These are phyloP conservation scores for Phytopythium boreale DNA, from an alignment of 352 stramenopile genomes.

Conservation along the genomic window DNA sequence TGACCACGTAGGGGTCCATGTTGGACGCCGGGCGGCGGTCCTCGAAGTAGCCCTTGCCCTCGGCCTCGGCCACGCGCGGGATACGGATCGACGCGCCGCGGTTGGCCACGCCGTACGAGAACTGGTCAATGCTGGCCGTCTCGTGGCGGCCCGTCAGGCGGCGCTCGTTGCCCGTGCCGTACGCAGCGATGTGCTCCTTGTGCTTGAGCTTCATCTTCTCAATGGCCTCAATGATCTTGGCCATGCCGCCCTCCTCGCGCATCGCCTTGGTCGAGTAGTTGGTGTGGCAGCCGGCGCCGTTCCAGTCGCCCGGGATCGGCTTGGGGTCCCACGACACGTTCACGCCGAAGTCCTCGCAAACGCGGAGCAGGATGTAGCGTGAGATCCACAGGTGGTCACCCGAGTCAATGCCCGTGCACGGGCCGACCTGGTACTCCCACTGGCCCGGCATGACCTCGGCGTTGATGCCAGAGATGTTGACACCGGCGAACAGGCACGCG, in stretches of 20 bases:
- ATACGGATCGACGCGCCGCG: constrained; percentile 94
- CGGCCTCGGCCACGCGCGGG: constrained; percentile 86
- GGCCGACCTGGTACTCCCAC: constrained; percentile 98
- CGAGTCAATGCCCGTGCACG: constrained; percentile 94
- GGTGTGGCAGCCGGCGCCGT: constrained; percentile 94
- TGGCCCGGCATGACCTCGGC: constrained; percentile 97
- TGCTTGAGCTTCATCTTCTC: constrained; percentile 98
- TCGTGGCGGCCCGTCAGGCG: constrained; percentile 96
- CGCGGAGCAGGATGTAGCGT: constrained; percentile 95
- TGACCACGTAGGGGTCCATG: constrained; percentile 98
- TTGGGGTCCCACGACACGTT: constrained; percentile 97
- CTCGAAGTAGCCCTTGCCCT: constrained; percentile 94
- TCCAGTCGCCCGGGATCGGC: constrained; percentile 98
- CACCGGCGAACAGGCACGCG: constrained; percentile 93
- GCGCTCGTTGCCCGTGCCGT: constrained; percentile 96
- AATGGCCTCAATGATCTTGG: constrained; percentile 95
- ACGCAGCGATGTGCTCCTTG: constrained; percentile 96
- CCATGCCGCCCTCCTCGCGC: constrained; percentile 92
- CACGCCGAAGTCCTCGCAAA: constrained; percentile 97
- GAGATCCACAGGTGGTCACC: constrained; percentile 97
- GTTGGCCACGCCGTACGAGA: constrained; percentile 97
- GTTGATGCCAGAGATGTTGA: constrained; percentile 97
- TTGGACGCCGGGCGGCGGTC: constrained; percentile 97
- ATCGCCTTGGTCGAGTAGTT: constrained; percentile 97
- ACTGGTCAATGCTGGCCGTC: constrained; percentile 95